phyloP scores from a whole-genome alignment of 108 stramenopile genomes.

The Cyclostephanos tholiformis region DNA sequence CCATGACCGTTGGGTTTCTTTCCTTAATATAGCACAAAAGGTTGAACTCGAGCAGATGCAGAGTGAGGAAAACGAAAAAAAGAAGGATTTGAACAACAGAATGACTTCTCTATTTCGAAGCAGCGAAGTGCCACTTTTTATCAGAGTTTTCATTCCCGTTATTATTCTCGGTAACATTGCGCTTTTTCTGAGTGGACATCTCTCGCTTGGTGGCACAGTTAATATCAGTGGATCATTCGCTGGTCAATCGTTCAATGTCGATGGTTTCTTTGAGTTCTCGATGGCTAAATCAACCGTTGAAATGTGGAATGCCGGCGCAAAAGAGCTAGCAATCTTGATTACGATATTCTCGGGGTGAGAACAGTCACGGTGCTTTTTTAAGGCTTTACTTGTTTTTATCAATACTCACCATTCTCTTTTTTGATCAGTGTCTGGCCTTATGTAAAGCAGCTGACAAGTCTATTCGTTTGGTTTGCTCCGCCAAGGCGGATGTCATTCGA shows the following conservation, averaged over 20 bases:
- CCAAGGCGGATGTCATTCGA: constrained; percentile 50
- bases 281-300: constrained; percentile 73
- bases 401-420: constrained; percentile 32
- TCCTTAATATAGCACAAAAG: constrained; percentile 33
- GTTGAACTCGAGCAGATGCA: constrained; percentile 21
- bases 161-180: constrained; percentile 66
- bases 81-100: constrained; percentile 36
- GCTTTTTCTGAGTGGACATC: constrained; percentile 70
- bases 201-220: constrained; percentile 58
- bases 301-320: constrained; percentile 69
- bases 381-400: not conserved
- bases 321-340: constrained; percentile 65
- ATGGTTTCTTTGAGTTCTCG: constrained; percentile 73
- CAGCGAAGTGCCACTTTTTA: constrained; percentile 48
- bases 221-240: constrained; percentile 64
- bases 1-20: constrained; percentile 47
- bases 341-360: constrained; percentile 78
- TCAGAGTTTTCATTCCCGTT: constrained; percentile 58
- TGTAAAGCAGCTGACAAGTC: constrained; percentile 67
- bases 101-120: constrained; percentile 62
- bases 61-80: constrained; percentile 8
- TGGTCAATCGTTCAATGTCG: constrained; percentile 59
- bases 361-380: constrained; percentile 74
- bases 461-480: constrained; percentile 74
- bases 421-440: constrained; percentile 87